Evolutionary conservation across 2,329 filamentous ascomycete species (phyloP), one percentile per base, ranked within the genome.

Genomic region (Colletotrichum tropicicola): DNA sequence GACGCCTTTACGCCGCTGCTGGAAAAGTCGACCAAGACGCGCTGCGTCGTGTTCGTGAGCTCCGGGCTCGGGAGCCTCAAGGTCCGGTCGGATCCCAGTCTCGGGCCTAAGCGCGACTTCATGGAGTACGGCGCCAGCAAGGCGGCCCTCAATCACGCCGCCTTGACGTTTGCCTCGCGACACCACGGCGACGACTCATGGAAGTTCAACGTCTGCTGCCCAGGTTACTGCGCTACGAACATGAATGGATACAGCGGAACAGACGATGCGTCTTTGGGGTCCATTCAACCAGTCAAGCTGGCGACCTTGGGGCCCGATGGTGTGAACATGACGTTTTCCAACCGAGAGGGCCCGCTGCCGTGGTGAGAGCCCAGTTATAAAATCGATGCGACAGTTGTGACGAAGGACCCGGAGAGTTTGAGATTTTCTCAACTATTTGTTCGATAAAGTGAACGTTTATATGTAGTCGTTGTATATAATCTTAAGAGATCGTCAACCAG

Each of bases 1-100:
- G 79, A 76, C 6, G 78, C 78, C 5, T 76, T 75, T 2, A 64
- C 80, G 4, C 74, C 77, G 2, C 71, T 78, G 0, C 68, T 82
- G 67, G 71, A 77, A 1, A 53, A 68, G 2, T 64, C 63, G 0
- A n/a, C 44, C 25, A 58, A 58, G 25, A 52, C 53, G 0, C 52
- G 48, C 6, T 37, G 63, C 6, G 19, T 66, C 0, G 59, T 66
- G 3, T 64, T 66, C 3, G 27, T 66, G 4, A 64, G 63, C 30
- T 66, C 63, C 9, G 28, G 52, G 5, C 39, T 66, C 2, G 63
- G 59, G 0, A 66, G 63, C 21, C 52, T 66, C 6, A 10, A 44
- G 13, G n/a, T 54, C 10, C 51, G 59, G 17, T 30, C 52, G 13
- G 59, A 66, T 15, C 28, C 63, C 8, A 23, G 9, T 1, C 12